Percentiles rank a stretch among this genome's conserved stretches.
These are phyloP conservation scores for Micractinium conductrix DNA, from an alignment of 139 green algal genomes.

Conservation along the genomic window DNA sequence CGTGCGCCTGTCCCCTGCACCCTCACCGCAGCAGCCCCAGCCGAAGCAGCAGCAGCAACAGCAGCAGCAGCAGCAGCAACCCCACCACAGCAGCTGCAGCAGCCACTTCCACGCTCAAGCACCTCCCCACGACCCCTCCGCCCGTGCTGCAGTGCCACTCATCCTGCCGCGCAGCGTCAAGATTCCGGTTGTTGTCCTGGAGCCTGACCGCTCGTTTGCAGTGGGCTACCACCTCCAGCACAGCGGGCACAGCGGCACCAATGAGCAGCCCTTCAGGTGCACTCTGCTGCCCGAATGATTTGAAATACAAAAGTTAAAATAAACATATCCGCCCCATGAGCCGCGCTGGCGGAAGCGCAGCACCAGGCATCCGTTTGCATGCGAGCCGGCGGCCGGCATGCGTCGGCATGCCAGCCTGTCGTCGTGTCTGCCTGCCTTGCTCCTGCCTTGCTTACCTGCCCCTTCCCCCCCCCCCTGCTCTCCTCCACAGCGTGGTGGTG, in stretches of 20 bases:
- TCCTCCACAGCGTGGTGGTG: not conserved
- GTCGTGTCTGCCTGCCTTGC: not conserved
- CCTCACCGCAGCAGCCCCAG: not conserved
- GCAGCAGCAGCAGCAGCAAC: not conserved
- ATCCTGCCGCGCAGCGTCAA: not conserved
- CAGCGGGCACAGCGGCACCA: not conserved
- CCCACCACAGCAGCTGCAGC: not conserved
- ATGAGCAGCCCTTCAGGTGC: not conserved
- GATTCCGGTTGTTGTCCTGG: constrained; percentile 12
- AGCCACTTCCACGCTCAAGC: not conserved
- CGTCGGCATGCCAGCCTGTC: not conserved
- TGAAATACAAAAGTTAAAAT: not conserved
- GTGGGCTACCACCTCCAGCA: not conserved
- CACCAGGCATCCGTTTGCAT: not conserved
- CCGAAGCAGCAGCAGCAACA: not conserved
- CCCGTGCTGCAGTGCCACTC: not conserved
- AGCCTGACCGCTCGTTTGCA: not conserved
- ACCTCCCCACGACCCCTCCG: not conserved
- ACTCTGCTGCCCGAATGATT: no score
- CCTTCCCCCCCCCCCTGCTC: no score
- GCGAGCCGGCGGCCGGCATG: not conserved
- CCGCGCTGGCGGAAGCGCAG: not conserved
- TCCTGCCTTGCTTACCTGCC: no score
- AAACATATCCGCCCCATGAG: not conserved
- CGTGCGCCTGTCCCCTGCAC: not conserved